A percentile compares a stretch with the other conserved stretches of the same genome.
phyloP scores from a whole-genome alignment of 108 stramenopile genomes.

The Cyclostephanos invisitatus region DNA sequence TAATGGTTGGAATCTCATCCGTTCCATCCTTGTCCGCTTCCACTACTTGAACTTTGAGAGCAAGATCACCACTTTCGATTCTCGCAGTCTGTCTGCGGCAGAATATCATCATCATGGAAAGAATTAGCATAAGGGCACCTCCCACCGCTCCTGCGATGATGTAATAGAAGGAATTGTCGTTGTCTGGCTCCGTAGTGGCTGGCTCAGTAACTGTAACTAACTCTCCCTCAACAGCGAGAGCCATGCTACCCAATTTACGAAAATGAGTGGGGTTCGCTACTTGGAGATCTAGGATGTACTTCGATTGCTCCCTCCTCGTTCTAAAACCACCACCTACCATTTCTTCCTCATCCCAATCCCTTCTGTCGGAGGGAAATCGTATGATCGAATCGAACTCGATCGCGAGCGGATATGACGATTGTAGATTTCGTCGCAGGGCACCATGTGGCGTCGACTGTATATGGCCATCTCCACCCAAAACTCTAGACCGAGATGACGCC shows the following conservation, averaged over 20 bases:
- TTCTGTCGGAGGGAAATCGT: neutral
- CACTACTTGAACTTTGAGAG: neutral
- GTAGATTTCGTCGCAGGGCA: neutral
- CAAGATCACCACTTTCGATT: neutral
- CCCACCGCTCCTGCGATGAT: constrained; percentile 32
- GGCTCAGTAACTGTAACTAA: neutral
- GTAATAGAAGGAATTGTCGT: neutral
- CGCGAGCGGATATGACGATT: neutral
- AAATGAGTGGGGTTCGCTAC: neutral
- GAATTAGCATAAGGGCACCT: neutral
- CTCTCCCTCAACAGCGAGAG: constrained; percentile 5
- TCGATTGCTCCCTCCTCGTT: neutral
- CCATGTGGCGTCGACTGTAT: too few species aligned
- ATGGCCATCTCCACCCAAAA: neutral
- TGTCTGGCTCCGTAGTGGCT: neutral
- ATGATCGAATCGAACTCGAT: constrained; percentile 1
- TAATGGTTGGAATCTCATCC: neutral
- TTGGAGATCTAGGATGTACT: constrained; percentile 1
- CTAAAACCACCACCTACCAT: constrained; percentile 5
- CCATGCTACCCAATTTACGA: neutral
- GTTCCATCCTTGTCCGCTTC: neutral
- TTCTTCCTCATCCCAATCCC: neutral
- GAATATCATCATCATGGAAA: neutral
- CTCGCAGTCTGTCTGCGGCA: neutral
- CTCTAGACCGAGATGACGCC: neutral